These are phyloP conservation scores for Cronartium quercuum DNA, from an alignment of 1,284 basidiomycete genomes.

Conservation along the genomic window DNA sequence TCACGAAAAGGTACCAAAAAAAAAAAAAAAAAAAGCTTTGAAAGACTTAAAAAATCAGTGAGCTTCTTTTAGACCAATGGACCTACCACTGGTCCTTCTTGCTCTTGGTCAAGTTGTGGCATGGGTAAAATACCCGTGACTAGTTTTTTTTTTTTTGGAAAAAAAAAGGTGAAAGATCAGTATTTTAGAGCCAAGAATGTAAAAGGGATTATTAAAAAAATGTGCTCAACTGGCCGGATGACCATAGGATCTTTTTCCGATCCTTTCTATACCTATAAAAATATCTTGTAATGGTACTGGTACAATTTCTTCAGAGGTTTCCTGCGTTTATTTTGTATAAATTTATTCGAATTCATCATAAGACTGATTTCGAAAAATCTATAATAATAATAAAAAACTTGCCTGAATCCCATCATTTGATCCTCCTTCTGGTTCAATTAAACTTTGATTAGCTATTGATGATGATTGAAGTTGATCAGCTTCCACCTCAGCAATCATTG, in stretches of 20 bases:
- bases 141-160: too few relatives aligned
- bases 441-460: neutral
- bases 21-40: too few relatives aligned
- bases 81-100: too few relatives aligned
- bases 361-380: neutral
- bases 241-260: neutral
- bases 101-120: too few relatives aligned
- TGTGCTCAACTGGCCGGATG: neutral
- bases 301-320: too few relatives aligned
- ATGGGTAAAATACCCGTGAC: neutral
- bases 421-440: neutral
- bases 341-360: neutral
- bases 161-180: neutral
- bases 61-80: too few relatives aligned
- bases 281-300: neutral
- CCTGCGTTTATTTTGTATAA: too few relatives aligned
- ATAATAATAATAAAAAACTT: neutral
- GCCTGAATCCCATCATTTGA: neutral
- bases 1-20: too few relatives aligned
- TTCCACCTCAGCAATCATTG: conserved; percentile 10
- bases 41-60: too few relatives aligned
- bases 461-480: neutral
- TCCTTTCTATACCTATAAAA: neutral
- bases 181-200: neutral
- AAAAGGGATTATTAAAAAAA: neutral